Evolutionary conservation across 805 yeast genomes (phyloP), one percentile per base, ranked within the genome.

Genomic region (Metschnikowia orientalis): DNA sequence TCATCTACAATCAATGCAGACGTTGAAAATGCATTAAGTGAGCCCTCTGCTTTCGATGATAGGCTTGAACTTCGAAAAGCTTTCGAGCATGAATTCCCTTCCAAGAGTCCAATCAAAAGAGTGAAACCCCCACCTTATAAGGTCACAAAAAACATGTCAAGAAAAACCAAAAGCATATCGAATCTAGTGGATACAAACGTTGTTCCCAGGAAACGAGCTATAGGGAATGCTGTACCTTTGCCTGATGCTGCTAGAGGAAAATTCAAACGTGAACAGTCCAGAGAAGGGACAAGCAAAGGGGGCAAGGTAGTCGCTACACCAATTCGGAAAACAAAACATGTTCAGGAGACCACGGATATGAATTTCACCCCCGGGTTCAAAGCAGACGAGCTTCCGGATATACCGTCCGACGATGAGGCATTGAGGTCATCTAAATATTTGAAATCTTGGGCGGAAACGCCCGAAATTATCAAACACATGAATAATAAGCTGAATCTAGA

Each of bases 401-500:
- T 66, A 18, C 60, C 57, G 2, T 61, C 69, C 2, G 71, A 66
- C 35, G 69, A 63, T 20, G 69, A 63, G 22, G 52, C 23, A 4
- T 32, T 41, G 20, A 40, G 33, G 6, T 24, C 28, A 3, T 38
- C 31, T 9, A 44, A 42, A 15, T 37, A 41, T 33, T 8, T 44
- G 13, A 39, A 36, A 34, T 45, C 54, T 16, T 66, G 71, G 71
- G 71, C 69, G 0, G 56, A 51, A 26, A 54, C 69, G 0, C 65
- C 69, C 1, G 61, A 61, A 32, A 41, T 66, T 8, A 50, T 56
- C 9, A 41, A 42, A 28, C 41, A 52, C 8, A 45, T 61, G 19
- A 40, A 47, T 30, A 53, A 54, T 28, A 57, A 55, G 34, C 50
- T 47, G 24, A 36, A 41, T 40, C 59, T 80, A 40, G 80, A 86